Base-by-base conservation (phyloP, 202 grass and related monocot genomes). In the Sporobolus alterniflorus region DNA sequence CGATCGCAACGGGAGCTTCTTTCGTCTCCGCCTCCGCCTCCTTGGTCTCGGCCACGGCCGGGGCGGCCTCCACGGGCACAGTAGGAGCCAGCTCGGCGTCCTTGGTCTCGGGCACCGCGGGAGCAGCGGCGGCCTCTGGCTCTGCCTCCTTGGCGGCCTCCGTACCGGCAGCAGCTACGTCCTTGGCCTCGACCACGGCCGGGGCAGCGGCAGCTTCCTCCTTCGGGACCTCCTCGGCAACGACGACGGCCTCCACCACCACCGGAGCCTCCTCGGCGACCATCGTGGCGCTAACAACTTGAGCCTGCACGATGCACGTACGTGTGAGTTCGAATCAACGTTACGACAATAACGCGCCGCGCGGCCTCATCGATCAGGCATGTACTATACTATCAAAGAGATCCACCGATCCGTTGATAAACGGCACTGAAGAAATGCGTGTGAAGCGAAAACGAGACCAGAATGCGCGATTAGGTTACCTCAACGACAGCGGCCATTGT, bases 401-500 rank as follows among this genome's bases (percentile, higher is more conserved):
- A 62, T 30, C 4, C 57, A 30, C 55, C 55, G 26, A 62, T 62
- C 28, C 57, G 17, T 17, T 31, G 60, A 32, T 31, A 60, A 20
- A 7, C 14, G 28, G 18, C 14, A 32, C 60, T n/a, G n/a, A n/a
- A 1, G 1, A 63, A 32, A 32, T 18, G 28, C 10, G 8, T 48
- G 46, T 48, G 0, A 63, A 63, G 3, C 4, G 54, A 4, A 12
- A 20, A 29, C 4, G 15, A 29, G 4, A 30, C 30, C 14, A 3
- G 32, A 42, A 52, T 6, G 15, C 1, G 5, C 0, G 2, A 44
- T 44, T 44, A 44, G 8, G 9, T 80, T 96, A 91, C 94, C 93
- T 93, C 76, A 69, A 80, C 76, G 83, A 80, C 86, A 43, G 90
- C 79, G 80, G 94, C 94, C 94, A 96, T 96, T 55, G 30, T 10